A percentile compares a stretch with the other conserved stretches of the same genome.
Conservation (phyloP, 2,329 filamentous ascomycete species). For the Aspergillus ochraceoroseus region DNA sequence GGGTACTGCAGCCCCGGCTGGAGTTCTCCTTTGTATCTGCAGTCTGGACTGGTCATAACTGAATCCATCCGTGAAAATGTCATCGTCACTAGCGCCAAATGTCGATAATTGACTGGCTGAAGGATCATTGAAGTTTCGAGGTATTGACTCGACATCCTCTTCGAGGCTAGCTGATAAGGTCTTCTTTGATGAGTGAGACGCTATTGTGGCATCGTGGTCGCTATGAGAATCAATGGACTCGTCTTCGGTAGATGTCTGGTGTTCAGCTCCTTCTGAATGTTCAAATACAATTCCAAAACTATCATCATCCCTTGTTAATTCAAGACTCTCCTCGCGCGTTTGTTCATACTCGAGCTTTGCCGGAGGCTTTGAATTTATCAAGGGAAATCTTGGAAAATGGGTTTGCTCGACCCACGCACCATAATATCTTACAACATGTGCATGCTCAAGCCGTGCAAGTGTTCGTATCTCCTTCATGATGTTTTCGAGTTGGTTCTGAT, state of each 20-base stretch:
- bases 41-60: slow-evolving; percentile 35
- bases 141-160: slow-evolving; percentile 48
- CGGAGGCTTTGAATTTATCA: slow-evolving; percentile 7
- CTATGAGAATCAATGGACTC: slow-evolving; percentile 12
- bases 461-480: slow-evolving; percentile 59
- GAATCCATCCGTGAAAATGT: slow-evolving; percentile 42
- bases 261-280: slow-evolving; percentile 31
- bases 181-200: slow-evolving; percentile 42
- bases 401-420: slow-evolving; percentile 58
- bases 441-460: slow-evolving; percentile 58
- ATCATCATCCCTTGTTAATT: slow-evolving; percentile 27
- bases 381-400: slow-evolving; percentile 23
- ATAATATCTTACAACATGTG: slow-evolving; percentile 63
- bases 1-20: slow-evolving; percentile 27
- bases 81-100: slow-evolving; percentile 33
- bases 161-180: slow-evolving; percentile 36
- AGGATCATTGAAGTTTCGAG: slow-evolving; percentile 37
- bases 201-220: slow-evolving; percentile 34
- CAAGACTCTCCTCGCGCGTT: slow-evolving; percentile 13
- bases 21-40: slow-evolving; percentile 26
- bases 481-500: slow-evolving; percentile 51
- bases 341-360: slow-evolving; percentile 15
- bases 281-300: slow-evolving; percentile 43
- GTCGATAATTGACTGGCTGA: slow-evolving; percentile 35
- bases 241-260: neutral